Evolutionary conservation across 805 yeast genomes (phyloP), one percentile per base, ranked within the genome.

Genomic region (Wickerhamomyces hampshirensis): DNA sequence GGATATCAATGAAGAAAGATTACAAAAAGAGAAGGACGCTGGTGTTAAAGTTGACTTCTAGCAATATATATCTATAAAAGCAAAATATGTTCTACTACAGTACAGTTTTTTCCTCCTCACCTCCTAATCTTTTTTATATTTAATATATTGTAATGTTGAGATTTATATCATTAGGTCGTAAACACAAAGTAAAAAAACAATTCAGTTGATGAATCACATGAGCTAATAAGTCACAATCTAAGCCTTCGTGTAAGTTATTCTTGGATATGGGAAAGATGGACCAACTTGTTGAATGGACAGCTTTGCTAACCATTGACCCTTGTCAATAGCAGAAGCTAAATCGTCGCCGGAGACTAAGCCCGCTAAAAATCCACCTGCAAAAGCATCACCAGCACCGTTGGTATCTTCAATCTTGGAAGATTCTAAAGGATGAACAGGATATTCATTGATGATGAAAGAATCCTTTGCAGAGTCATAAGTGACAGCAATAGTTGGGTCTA

Each of bases 381-480:
- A 91, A 11, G 97, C 96, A 60, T 91, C 97, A 64, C 98, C 98
- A 31, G 98, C 98, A 69, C 98, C 98, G 69, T 91, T 93, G 56
- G 98, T 86, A 70, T 93, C 99, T 40, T 73, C 80, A 42, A 93
- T 73, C 63, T 81, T 71, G 31, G 72, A 64, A 30, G 75, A 52
- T 28, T 75, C 83, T 56, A 93, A 75, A 40, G 80, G 75, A 50
- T 76, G 83, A 38, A 93, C 96, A 34, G 82, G 71, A 70, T 61
- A 80, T 56, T 68, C 70, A 44, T 70, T 63, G 43, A 71, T 63
- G 17, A 60, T 62, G 49, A 65, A 70, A 27, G 71, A 60, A 38
- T 73, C 75, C 26, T 70, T 52, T 29, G 64, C 48, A 34, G 62
- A 60, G 48, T 75, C 71, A 57, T 77, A 74, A 32, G 76, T 60